Evolutionary conservation across 208 protist genomes (phyloP).

Genomic region (Zelonia costaricensis): DNA sequence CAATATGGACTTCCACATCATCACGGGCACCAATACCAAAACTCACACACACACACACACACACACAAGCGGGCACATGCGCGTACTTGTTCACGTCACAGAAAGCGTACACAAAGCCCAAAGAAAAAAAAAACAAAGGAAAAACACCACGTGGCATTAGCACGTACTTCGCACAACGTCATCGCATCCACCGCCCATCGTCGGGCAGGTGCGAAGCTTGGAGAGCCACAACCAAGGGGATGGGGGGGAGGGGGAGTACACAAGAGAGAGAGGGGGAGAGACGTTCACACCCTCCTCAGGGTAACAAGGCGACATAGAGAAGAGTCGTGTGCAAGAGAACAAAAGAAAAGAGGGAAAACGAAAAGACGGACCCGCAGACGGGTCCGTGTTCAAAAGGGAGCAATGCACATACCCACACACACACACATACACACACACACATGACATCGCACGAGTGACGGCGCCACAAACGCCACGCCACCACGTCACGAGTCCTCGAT

Average conservation of each 20-base stretch:
- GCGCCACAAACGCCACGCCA: neutral
- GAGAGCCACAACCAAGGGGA: neutral
- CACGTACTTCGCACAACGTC: no score
- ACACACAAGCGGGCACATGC: neutral
- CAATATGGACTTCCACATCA: neutral
- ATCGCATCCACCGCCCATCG: no score
- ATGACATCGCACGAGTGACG: neutral
- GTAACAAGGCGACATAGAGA: no score
- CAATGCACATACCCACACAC: neutral
- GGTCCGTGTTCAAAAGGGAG: neutral
- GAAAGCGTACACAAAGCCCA: neutral
- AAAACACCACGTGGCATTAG: no score
- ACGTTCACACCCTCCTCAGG: neutral
- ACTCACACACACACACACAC: neutral
- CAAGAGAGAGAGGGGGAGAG: neutral
- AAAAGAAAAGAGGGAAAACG: neutral
- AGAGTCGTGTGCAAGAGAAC: no score
- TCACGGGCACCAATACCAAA: neutral
- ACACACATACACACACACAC: conserved; percentile 7
- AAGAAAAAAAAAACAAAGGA: neutral
- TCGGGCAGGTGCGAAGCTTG: neutral
- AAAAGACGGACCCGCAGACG: no score
- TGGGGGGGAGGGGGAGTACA: neutral
- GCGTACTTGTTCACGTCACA: neutral
- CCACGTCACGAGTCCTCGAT: no score